phyloP scores from a whole-genome alignment of 2,329 filamentous ascomycete species.

The Colletotrichum lini region DNA sequence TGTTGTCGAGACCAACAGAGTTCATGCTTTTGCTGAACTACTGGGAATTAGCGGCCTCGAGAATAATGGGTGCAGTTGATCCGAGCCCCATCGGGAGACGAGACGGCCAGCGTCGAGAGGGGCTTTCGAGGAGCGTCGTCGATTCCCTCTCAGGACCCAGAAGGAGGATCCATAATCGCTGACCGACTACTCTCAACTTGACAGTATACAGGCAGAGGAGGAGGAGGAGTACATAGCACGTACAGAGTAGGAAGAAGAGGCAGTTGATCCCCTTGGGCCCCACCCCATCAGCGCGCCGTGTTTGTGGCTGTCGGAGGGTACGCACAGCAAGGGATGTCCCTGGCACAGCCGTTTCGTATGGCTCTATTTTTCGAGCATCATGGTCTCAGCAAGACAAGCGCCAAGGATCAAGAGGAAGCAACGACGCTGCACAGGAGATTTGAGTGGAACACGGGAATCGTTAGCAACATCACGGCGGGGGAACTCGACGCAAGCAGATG shows the following conservation, averaged over 20 bases:
- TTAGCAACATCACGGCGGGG: not conserved
- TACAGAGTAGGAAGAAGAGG: not conserved
- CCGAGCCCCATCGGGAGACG: constrained; percentile 21
- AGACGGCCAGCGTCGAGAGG: constrained; percentile 23
- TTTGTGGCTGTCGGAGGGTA: constrained; percentile 33
- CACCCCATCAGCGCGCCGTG: constrained; percentile 32
- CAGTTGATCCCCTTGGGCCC: constrained; percentile 1
- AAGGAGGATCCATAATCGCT: not conserved
- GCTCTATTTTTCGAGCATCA: constrained; percentile 15
- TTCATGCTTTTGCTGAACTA: constrained; percentile 29
- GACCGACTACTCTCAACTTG: not conserved
- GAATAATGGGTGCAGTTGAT: constrained; percentile 22
- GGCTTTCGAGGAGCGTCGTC: constrained; percentile 3
- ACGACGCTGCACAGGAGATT: constrained; percentile 18
- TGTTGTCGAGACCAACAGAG: constrained; percentile 24
- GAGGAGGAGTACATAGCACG: not conserved
- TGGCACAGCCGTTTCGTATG: constrained; percentile 30
- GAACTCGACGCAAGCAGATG: constrained; percentile 1
- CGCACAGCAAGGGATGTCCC: constrained; percentile 19
- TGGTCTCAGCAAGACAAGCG: constrained; percentile 7
- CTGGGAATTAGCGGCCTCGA: constrained; percentile 16
- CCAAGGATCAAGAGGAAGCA: constrained; percentile 8
- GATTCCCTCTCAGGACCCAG: not conserved
- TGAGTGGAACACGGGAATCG: constrained; percentile 30
- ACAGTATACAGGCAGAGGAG: too few species aligned